A percentile compares a stretch with the other conserved stretches of the same genome.
Conservation (phyloP, 164 flowering plant genomes). For the Echeveria elegans region DNA sequence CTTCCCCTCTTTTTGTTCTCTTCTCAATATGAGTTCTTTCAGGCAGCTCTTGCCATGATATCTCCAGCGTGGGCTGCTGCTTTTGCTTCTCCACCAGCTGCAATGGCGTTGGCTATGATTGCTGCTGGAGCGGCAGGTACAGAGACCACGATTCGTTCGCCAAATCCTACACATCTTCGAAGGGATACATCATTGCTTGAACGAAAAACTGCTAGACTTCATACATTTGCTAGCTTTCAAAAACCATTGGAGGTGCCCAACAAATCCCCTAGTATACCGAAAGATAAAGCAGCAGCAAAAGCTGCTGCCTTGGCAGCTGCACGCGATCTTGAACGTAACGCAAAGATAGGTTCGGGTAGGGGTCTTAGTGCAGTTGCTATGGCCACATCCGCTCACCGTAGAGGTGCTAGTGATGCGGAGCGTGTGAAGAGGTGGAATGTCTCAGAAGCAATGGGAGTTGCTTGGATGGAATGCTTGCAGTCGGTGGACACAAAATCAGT, state of each 20-base stretch:
- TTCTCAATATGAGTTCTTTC: conserved; percentile 13
- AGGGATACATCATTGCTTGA: conserved; percentile 81
- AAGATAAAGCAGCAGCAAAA: conserved; percentile 94
- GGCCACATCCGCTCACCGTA: conserved; percentile 96
- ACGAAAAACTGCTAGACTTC: conserved; percentile 61
- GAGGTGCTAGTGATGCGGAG: conserved; percentile 64
- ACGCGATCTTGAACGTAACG: conserved; percentile 94
- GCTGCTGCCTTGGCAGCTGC: conserved; percentile 99
- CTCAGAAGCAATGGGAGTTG: conserved; percentile 95
- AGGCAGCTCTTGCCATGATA: conserved; percentile 97
- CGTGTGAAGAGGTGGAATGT: conserved; percentile 90
- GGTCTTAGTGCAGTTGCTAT: conserved; percentile 99
- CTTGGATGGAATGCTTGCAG: conserved; percentile 97
- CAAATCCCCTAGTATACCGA: conserved; percentile 49
- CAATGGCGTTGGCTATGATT: conserved; percentile 98
- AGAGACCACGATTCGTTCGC: conserved; percentile 54
- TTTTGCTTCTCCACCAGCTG: conserved; percentile 99
- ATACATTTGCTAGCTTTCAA: conserved; percentile 94
- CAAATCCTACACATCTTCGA: conserved; percentile 45
- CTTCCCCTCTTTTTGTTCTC: not conserved
- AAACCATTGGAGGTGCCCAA: conserved; percentile 48
- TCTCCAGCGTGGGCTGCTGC: conserved; percentile 99
- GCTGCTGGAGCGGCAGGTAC: conserved; percentile 99
- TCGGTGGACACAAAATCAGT: conserved; percentile 79
- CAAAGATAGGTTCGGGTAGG: conserved; percentile 98